phyloP scores from a whole-genome alignment of 164 flowering plant genomes.

The Dillenia suffruticosa region DNA sequence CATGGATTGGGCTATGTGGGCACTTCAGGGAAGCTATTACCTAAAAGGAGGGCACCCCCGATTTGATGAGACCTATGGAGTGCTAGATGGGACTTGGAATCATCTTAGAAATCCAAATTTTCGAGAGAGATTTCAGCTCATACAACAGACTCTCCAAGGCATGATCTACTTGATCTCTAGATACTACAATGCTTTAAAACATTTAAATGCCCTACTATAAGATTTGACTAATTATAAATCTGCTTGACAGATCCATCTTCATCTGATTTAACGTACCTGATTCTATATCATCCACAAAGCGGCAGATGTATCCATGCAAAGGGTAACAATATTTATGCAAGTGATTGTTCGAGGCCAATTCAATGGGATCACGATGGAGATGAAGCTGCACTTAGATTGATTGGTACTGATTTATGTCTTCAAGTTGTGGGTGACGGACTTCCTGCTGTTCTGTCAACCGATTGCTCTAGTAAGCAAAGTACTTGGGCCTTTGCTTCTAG shows the following conservation, averaged over 20 bases:
- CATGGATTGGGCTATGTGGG: constrained; percentile 57
- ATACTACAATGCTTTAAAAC: background rate
- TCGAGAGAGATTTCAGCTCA: constrained; percentile 17
- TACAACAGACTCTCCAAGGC: constrained; percentile 33
- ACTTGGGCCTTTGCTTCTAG: constrained; percentile 28
- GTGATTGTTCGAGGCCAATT: constrained; percentile 19
- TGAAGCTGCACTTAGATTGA: constrained; percentile 19
- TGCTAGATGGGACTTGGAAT: constrained; percentile 34
- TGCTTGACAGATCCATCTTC: constrained; percentile 24
- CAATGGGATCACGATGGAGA: constrained; percentile 26
- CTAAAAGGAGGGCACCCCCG: constrained; percentile 19
- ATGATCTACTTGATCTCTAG: background rate
- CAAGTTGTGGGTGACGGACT: constrained; percentile 22
- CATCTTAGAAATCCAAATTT: constrained; percentile 25
- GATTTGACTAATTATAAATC: background rate
- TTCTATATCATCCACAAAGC: constrained; percentile 40
- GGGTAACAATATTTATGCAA: constrained; percentile 8
- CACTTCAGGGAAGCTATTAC: constrained; percentile 50
- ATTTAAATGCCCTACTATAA: too few species aligned
- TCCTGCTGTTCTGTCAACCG: constrained; percentile 22
- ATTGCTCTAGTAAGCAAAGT: constrained; percentile 27
- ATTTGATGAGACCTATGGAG: constrained; percentile 36
- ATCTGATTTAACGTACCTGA: constrained; percentile 5
- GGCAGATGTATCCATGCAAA: constrained; percentile 23
- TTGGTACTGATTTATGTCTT: constrained; percentile 28